Evolutionary conservation across 1,284 basidiomycete genomes (phyloP).

Genomic region (Mycosarcoma mackinlayi): DNA sequence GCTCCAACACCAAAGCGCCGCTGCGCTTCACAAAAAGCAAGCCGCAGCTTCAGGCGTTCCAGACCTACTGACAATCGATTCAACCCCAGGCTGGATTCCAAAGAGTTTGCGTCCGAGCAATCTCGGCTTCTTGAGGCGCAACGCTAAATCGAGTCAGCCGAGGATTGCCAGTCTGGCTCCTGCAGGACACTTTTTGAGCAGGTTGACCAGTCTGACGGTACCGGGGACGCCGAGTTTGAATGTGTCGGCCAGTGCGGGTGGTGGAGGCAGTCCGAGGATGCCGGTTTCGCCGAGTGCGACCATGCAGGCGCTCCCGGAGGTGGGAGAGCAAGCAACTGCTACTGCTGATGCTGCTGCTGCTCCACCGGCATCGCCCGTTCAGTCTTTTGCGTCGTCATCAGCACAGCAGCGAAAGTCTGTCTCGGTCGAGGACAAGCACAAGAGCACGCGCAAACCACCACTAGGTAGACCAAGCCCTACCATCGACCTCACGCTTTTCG

Average conservation of each 20-base stretch:
- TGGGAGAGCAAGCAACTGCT: no score
- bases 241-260: no score
- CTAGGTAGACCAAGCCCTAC: constrained; percentile 62
- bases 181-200: constrained; percentile 55
- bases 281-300: no score
- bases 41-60: constrained; percentile 1
- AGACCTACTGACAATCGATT: constrained; percentile 30
- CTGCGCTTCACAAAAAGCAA: constrained; percentile 15
- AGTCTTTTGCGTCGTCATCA: constrained; percentile 3
- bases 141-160: constrained; percentile 2
- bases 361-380: constrained; percentile 10
- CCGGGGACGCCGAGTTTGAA: constrained; percentile 27
- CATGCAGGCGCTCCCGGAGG: constrained; percentile 10
- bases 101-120: constrained; percentile 20
- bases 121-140: constrained; percentile 18
- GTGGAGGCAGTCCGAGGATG: background rate
- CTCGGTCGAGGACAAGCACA: background rate
- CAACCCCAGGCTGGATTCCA: constrained; percentile 41
- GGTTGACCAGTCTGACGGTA: constrained; percentile 54
- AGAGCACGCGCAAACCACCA: background rate
- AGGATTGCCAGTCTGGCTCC: constrained; percentile 57
- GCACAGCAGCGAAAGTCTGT: background rate
- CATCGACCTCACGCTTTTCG: constrained; percentile 69
- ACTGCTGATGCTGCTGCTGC: no score
- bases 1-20: constrained; percentile 40